These are phyloP conservation scores for Globisporangium echinulatum DNA, from an alignment of 352 stramenopile species.

Conservation along the genomic window DNA sequence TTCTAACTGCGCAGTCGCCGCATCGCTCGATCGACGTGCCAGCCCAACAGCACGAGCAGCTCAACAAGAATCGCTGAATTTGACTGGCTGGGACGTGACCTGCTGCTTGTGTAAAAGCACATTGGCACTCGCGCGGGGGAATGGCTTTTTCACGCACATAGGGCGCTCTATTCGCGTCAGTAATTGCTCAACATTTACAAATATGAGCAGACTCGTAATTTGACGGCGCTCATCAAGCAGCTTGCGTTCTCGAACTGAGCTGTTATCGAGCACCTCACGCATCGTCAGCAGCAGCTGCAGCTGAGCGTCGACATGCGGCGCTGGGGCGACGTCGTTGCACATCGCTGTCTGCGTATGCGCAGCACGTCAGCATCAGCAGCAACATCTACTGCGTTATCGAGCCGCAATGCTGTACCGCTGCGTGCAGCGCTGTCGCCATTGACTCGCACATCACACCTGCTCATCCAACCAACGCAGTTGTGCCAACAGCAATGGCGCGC, in stretches of 20 bases:
- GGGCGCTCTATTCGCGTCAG: neutral
- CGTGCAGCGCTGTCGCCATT: neutral
- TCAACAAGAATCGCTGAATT: constrained; percentile 9
- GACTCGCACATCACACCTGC: too few relatives aligned
- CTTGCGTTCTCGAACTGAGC: too few relatives aligned
- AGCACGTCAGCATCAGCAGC: neutral
- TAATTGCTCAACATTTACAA: too few relatives aligned
- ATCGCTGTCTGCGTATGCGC: neutral
- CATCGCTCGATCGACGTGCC: too few relatives aligned
- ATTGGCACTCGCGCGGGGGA: neutral
- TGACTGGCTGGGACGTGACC: constrained; percentile 33
- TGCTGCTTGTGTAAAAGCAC: neutral
- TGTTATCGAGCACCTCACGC: too few relatives aligned
- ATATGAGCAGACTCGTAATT: too few relatives aligned
- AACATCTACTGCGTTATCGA: neutral
- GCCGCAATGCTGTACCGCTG: neutral
- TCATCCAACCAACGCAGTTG: too few relatives aligned
- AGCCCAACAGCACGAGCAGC: too few relatives aligned
- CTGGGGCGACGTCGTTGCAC: constrained; percentile 5
- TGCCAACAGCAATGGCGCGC: constrained; percentile 1
- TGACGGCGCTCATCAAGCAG: too few relatives aligned
- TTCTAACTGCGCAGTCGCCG: constrained; percentile 13
- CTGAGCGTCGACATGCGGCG: constrained; percentile 2
- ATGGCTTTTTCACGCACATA: neutral
- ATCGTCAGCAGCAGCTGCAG: too few relatives aligned